Evolutionary conservation across 805 yeast genomes (phyloP), one percentile per base, ranked within the genome.

Genomic region (Candida hispaniensis): DNA sequence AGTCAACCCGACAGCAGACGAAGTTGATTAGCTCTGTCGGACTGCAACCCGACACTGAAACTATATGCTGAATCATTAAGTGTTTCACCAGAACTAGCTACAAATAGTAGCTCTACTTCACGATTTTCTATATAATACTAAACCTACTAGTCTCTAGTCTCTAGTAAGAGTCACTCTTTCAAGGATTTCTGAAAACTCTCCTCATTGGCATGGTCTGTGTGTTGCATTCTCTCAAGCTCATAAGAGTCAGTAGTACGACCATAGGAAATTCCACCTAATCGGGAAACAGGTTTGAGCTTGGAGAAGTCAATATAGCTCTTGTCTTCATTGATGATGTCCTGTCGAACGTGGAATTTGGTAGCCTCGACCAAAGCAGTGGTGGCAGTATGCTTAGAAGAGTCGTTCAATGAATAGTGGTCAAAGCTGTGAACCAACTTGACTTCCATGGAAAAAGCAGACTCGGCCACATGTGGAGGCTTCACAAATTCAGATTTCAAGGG

Each of bases 381-480:
- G 3, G 71, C 69, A 1, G 67, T 54, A 14, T 25, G 30, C 6
- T 26, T 25, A 1, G 43, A 36, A 1, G 66, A 63, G 30, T 59
- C 59, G 5, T 27, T 29, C 38, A 58, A 61, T 4, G 75, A 63
- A 12, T 42, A 52, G 64, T 67, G 66, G 8, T 64, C 63, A 43
- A 67, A 69, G 4, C 48, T 40, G 25, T 58, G 55, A 11, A 69
- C 40, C 23, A 72, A 52, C 47, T 66, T 71, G 18, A 67, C 70
- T 49, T 74, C 81, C 9, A 74, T 45, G 6, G 73, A 64, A 46
- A 75, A 72, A 4, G 73, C 76, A 28, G 73, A 63, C 42, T 75
- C 80, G 0, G 71, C 73, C 4, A 75, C 80, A 45, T 66, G 71
- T 6, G 71, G 61, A 0, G 79, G 67, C 32, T 58, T 62, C 25